phyloP scores from a whole-genome alignment of 78 protist genomes.

The Isochrysis galbana region DNA sequence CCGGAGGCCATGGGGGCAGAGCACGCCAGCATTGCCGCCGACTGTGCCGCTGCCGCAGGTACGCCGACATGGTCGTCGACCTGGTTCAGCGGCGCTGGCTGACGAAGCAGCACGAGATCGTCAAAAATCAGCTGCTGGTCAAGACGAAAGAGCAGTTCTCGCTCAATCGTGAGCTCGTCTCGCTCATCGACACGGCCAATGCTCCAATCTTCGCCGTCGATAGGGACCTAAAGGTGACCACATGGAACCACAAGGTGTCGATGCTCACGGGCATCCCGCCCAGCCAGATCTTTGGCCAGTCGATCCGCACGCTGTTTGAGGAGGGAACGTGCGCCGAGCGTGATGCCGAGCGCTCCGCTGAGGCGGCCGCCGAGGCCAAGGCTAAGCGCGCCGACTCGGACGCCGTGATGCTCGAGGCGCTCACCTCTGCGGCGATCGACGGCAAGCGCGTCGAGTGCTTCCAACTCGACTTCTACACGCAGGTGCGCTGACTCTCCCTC shows the following conservation, averaged over 20 bases:
- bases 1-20: too few species aligned
- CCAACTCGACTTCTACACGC: not conserved
- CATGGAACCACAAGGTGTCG: not conserved
- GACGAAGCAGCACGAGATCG: not conserved
- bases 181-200: slow-evolving; percentile 22
- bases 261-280: not conserved
- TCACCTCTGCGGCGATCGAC: not conserved
- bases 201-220: slow-evolving; percentile 38
- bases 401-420: too few species aligned
- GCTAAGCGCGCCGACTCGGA: too few species aligned
- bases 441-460: not conserved
- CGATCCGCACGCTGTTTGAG: not conserved
- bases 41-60: too few species aligned
- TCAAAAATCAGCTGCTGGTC: not conserved
- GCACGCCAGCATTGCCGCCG: too few species aligned
- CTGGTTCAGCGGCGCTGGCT: not conserved
- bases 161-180: not conserved
- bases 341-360: too few species aligned
- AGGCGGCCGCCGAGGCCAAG: too few species aligned
- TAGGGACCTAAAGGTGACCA: not conserved
- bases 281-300: not conserved
- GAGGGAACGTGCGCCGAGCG: too few species aligned
- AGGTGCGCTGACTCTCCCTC: not conserved
- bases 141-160: not conserved
- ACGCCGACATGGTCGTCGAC: not conserved